phyloP scores from a whole-genome alignment of 495 filamentous ascomycete species.

The Extremus antarcticus region DNA sequence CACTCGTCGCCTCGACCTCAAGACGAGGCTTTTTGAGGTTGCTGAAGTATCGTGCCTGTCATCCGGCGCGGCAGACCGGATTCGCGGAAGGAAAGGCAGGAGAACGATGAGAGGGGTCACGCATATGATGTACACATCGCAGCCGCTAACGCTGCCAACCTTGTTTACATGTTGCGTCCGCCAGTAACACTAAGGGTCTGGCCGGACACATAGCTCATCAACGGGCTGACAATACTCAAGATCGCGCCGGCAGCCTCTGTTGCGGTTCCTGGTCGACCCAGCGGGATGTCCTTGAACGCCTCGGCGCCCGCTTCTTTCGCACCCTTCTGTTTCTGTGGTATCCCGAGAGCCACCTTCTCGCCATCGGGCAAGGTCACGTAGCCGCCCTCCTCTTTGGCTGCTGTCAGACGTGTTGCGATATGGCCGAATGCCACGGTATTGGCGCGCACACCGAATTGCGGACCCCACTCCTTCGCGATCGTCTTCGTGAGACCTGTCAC shows the following conservation, averaged over 20 bases:
- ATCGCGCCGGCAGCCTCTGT: constrained; percentile 72
- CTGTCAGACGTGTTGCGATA: constrained; percentile 67
- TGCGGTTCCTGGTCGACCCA: constrained; percentile 62
- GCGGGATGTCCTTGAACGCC: constrained; percentile 56
- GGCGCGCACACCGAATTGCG: constrained; percentile 66
- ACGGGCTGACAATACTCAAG: constrained; percentile 65
- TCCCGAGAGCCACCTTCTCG: constrained; percentile 65
- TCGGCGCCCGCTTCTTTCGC: constrained; percentile 25
- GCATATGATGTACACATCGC: too few relatives aligned
- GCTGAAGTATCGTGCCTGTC: too few relatives aligned
- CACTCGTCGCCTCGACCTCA: too few relatives aligned
- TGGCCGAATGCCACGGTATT: constrained; percentile 77
- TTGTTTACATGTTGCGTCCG: constrained; percentile 34
- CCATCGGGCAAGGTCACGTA: constrained; percentile 67
- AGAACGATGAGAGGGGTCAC: too few relatives aligned
- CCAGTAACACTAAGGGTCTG: constrained; percentile 80
- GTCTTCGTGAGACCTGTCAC: constrained; percentile 70
- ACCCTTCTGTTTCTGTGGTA: constrained; percentile 49
- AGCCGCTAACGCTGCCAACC: too few relatives aligned
- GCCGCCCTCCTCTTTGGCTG: constrained; percentile 67
- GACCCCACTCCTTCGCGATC: constrained; percentile 88
- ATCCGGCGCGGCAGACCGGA: too few relatives aligned
- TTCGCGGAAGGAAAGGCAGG: too few relatives aligned
- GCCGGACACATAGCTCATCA: constrained; percentile 71
- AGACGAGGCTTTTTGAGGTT: too few relatives aligned